Evolutionary conservation across 371 early-diverging fungal species (phyloP), one percentile per base, ranked within the genome.

Genomic region (Sporodiniella umbellata): DNA sequence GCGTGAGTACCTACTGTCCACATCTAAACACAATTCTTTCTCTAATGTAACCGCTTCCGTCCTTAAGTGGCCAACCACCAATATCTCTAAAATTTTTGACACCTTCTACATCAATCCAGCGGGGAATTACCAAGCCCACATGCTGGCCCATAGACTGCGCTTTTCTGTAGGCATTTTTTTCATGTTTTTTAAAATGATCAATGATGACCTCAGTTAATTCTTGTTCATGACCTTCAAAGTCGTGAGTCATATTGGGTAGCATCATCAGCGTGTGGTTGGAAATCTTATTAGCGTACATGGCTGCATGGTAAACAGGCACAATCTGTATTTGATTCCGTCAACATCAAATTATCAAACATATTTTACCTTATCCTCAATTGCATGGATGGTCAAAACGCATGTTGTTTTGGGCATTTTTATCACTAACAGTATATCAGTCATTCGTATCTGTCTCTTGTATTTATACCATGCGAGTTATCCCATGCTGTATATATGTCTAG

Each of bases 31-130:
- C 54, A 44, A 51, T 66, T 50, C 77, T 53, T 46, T 68, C 64
- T 31, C 71, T 61, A 48, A 76, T 62, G 55, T 72, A 70, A 30
- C 66, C 72, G 33, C 48, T 60, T 11, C 72, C 68, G 51, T 66
- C 66, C n/a, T 59, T 60, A 8, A 70, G 19, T 24, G 66, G 58
- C 65, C 68, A 76, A 5, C 77, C 81, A 28, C 83, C 83, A 18
- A 79, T 56, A 50, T 79, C 81, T 51, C 83, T 69, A 51, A 83
- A 80, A 46, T 83, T 83, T 42, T 68, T 68, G 26, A 83, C 79
- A 8, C 83, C 83, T 14, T 76, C 77, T 4, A 83, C 67, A 58
- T 75, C 59, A 22, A 76, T 68, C 66, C 68, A 69, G 17, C 74
- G 65, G 22, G 67, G 66, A 48, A 72, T 68, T 26, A 47, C 46